Percentiles rank a stretch among this genome's conserved stretches.
Evolutionary conservation across 2,329 filamentous ascomycete species (phyloP).

Genomic region (Arthrobotrys conoides): DNA sequence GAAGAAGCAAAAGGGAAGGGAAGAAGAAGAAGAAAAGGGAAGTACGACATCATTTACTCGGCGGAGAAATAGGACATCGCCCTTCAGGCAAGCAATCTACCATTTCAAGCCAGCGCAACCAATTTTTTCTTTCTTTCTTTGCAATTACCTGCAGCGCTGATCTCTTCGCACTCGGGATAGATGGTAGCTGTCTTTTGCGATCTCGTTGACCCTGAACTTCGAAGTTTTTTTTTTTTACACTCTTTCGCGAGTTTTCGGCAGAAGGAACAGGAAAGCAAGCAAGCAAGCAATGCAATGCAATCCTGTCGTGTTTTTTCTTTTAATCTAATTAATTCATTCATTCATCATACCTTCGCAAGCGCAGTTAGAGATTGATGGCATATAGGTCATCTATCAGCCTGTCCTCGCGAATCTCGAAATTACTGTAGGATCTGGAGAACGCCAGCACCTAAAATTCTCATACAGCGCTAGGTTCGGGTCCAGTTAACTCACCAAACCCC

Average conservation of each 20-base stretch:
- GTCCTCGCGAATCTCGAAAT: conserved; percentile 45
- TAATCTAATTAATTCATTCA: neutral
- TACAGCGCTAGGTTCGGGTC: conserved; percentile 8
- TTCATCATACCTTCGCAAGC: neutral
- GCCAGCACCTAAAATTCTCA: neutral
- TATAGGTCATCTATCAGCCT: conserved; percentile 30
- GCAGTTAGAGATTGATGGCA: conserved; percentile 24
- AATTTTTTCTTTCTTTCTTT: neutral
- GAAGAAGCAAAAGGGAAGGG: neutral
- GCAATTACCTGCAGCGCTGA: conserved; percentile 53
- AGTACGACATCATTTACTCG: conserved; percentile 19
- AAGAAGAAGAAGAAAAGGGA: neutral
- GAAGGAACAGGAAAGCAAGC: conserved; percentile 19
- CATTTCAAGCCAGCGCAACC: neutral
- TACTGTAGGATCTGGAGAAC: conserved; percentile 41
- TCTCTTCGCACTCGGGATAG: conserved; percentile 30
- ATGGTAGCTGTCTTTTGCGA: conserved; percentile 46
- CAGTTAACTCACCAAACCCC: too few relatives aligned
- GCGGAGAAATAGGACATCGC: conserved; percentile 35
- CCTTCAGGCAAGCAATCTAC: conserved; percentile 10
- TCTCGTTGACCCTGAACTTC: conserved; percentile 24
- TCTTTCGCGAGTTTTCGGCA: conserved; percentile 23
- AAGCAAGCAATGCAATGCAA: too few relatives aligned
- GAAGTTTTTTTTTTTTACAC: too few relatives aligned
- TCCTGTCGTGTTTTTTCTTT: neutral